A percentile compares a stretch with the other conserved stretches of the same genome.
phyloP scores from a whole-genome alignment of 192 early-diverging fungal genomes.

The Borealophlyctis nickersoniae region DNA sequence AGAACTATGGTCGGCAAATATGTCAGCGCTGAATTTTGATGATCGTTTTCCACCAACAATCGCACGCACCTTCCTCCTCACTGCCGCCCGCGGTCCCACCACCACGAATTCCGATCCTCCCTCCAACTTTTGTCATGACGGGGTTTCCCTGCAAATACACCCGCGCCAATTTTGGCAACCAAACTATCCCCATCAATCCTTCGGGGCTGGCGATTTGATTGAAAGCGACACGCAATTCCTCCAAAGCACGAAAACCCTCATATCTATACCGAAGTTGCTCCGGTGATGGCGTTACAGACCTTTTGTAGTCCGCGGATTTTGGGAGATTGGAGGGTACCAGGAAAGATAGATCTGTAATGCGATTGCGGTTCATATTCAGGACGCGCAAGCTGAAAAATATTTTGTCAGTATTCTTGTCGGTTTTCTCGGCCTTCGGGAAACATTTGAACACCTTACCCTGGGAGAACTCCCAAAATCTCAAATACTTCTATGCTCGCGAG shows the following conservation, averaged over 20 bases:
- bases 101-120: conserved; percentile 18
- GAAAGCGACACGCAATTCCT: conserved; percentile 44
- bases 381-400: conserved; percentile 29
- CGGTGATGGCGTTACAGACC: conserved; percentile 1
- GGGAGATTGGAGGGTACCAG: conserved; percentile 17
- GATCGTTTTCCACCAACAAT: not conserved
- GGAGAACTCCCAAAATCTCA: conserved; percentile 36
- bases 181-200: conserved; percentile 42
- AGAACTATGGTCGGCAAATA: conserved; percentile 17
- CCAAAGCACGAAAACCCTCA: conserved; percentile 40
- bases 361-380: conserved; percentile 42
- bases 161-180: conserved; percentile 33
- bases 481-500: conserved; percentile 28
- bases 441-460: conserved; percentile 35
- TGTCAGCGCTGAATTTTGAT: not conserved
- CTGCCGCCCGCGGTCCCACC: not conserved
- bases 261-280: conserved; percentile 7
- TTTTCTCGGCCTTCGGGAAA: not conserved
- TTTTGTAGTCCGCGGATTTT: conserved; percentile 4
- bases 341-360: conserved; percentile 31
- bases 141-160: conserved; percentile 55
- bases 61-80: conserved; percentile 8
- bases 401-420: not conserved
- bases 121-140: conserved; percentile 27
- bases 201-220: conserved; percentile 40